Evolutionary conservation across 1,284 basidiomycete genomes (phyloP), one percentile per base, ranked within the genome.

Genomic region (Tilletia walkeri): DNA sequence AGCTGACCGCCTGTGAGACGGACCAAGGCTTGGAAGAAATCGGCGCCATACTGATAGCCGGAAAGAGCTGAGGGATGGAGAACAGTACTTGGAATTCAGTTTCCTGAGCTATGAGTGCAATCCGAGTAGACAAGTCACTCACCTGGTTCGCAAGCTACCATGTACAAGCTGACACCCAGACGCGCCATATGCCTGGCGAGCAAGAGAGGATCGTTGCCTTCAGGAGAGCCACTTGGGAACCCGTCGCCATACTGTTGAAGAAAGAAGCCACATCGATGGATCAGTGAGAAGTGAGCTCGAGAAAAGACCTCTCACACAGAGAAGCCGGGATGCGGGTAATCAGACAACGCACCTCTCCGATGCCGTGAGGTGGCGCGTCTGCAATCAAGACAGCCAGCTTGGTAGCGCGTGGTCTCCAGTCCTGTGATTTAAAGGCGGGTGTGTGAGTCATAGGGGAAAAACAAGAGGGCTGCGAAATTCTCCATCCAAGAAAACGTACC

Each of bases 91-190:
- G 24, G 24, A 30, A 30, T 30, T 30, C 24, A 30, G 24, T 30
- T 30, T 30, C 24, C 24, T 30, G 24, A 30, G 24, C 24, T 30
- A 30, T 30, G 1, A 2, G 24, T 30, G 24, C 24, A 30, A 30
- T 30, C 24, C 24, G 24, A 30, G 10, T 34, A 10, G 83, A 95
- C 95, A 67, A 93, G 93, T 73, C 93, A 95, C 70, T 98, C 87
- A 2, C 95, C 95, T 68, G 96, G 95, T 85, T 99, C 95, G 85
- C 95, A 99, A 39, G 96, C 95, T 20, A 99, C 95, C 73, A 83
- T 79, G 69, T 80, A 82, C 20, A 83, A 74, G 18, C 79, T 70
- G 18, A 83, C 82, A 2, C 95, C 95, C 49, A 88, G 87, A 73
- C 89, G 88, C 14, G 96, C 95, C 94, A 99, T 97, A 68, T 88